Percentiles rank a stretch among this genome's conserved stretches.
These are phyloP conservation scores for Stereocaulon alpinum DNA, from an alignment of 495 filamentous ascomycete genomes.

Conservation along the genomic window DNA sequence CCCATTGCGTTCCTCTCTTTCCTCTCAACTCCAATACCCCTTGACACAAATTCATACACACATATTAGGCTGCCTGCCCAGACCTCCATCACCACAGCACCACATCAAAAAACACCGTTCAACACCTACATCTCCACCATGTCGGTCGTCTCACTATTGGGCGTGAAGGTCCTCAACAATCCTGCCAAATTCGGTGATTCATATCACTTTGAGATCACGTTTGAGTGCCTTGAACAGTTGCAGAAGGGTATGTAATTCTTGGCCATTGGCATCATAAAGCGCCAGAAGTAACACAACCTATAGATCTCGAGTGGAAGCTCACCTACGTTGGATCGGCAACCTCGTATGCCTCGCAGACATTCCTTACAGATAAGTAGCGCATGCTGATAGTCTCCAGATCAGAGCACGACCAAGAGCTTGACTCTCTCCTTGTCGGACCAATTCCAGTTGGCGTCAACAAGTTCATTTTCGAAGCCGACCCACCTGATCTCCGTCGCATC, in stretches of 20 bases:
- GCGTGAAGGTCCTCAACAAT: conserved; percentile 93
- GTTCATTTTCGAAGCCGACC: conserved; percentile 93
- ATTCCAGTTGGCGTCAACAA: conserved; percentile 97
- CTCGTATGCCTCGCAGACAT: conserved; percentile 49
- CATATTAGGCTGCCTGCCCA: neutral
- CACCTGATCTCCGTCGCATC: conserved; percentile 79
- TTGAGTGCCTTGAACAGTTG: conserved; percentile 87
- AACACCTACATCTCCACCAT: conserved; percentile 36
- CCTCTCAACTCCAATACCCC: neutral
- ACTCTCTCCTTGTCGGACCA: conserved; percentile 89
- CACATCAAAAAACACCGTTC: neutral
- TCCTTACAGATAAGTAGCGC: neutral
- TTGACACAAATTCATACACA: neutral
- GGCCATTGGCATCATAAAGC: neutral
- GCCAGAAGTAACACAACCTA: conserved; percentile 14
- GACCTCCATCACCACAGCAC: neutral
- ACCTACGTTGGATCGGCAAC: conserved; percentile 98
- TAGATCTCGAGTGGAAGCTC: conserved; percentile 98
- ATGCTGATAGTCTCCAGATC: conserved; percentile 44
- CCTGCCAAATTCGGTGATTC: conserved; percentile 79
- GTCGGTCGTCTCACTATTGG: conserved; percentile 93
- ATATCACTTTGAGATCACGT: conserved; percentile 97
- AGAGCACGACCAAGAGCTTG: conserved; percentile 96
- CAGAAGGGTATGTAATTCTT: conserved; percentile 59
- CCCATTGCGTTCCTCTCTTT: too few relatives aligned